Evolutionary conservation across 495 filamentous ascomycete species (phyloP), one percentile per base, ranked within the genome.

Genomic region (Staphylotrichum tortipilum): DNA sequence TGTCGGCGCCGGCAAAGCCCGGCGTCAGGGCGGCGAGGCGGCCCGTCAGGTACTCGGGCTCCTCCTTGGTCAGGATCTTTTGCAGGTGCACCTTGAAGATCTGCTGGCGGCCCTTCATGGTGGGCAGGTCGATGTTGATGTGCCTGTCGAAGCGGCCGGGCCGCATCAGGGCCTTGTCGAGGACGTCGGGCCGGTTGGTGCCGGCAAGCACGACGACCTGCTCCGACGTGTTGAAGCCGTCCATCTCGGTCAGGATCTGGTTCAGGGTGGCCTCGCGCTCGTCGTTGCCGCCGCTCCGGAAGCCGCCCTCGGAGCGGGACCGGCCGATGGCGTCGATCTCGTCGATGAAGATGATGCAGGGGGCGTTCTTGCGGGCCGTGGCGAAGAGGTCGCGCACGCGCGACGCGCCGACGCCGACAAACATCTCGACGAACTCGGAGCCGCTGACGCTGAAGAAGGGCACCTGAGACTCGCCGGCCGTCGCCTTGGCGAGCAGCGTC

Each of bases 391-490:
- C 92, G 61, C 92, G 80, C 35, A 98, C 92, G 62, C 92, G 81
- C 9, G 89, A 95, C 29, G 92, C 85, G 70, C 92, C 92, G 44
- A 98, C 92, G 77, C 92, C 92, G 35, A 98, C 92, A 59, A 97
- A 98, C 89, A 98, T 97, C 69, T 98, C 92, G 33, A 98, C 89
- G 58, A 98, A 98, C 61, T 98, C 92, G 19, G 92, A 98, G 60
- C 92, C 92, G 68, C 89, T 95, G 67, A 97, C 94, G 59, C 83
- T 95, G 77, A 86, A 98, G 78, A 98, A 98, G 12, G 92, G 92
- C 22, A 98, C 92, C 34, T 84, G 79, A n/a, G 92, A 95, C 69
- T 98, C 92, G 61, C 92, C 92, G 31, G 92, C 92, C 9, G 92
- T 98, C 21, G 92, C 92, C 71, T 98, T 98, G 36, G 92, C 92